phyloP scores from a whole-genome alignment of 1,284 basidiomycete genomes.

The Gastroboletus turbinatus region DNA sequence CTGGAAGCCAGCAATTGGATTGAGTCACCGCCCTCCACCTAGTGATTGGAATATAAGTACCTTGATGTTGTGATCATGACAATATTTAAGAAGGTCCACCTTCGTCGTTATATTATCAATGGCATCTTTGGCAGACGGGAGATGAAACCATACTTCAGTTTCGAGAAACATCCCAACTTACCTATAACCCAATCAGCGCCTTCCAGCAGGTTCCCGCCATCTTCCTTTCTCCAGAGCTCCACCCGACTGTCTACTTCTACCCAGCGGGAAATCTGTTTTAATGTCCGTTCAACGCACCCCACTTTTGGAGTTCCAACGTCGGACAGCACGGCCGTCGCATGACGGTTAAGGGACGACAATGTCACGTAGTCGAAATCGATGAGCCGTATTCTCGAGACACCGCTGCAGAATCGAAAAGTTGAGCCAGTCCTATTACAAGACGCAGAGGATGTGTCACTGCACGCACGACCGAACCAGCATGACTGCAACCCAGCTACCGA shows the following conservation, averaged over 20 bases:
- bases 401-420: slow-evolving; percentile 44
- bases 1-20: slow-evolving; percentile 35
- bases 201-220: slow-evolving; percentile 69
- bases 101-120: slow-evolving; percentile 98
- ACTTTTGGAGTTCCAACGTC: slow-evolving; percentile 98
- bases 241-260: slow-evolving; percentile 80
- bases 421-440: background rate
- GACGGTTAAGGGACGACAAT: slow-evolving; percentile 88
- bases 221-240: slow-evolving; percentile 81
- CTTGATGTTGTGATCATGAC: slow-evolving; percentile 74
- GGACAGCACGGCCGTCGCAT: slow-evolving; percentile 87
- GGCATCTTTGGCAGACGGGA: slow-evolving; percentile 56
- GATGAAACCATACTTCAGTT: slow-evolving; percentile 14
- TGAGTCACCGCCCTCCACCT: background rate
- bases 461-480: slow-evolving; percentile 89
- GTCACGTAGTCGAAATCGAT: slow-evolving; percentile 94
- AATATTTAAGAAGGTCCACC: slow-evolving; percentile 85
- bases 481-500: slow-evolving; percentile 93
- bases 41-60: slow-evolving; percentile 33
- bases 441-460: background rate
- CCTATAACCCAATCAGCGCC: slow-evolving; percentile 91
- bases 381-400: slow-evolving; percentile 70
- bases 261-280: slow-evolving; percentile 71
- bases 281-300: slow-evolving; percentile 70
- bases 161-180: slow-evolving; percentile 34